Conservation (phyloP, 805 yeast species). For the Lipomyces sp. region DNA sequence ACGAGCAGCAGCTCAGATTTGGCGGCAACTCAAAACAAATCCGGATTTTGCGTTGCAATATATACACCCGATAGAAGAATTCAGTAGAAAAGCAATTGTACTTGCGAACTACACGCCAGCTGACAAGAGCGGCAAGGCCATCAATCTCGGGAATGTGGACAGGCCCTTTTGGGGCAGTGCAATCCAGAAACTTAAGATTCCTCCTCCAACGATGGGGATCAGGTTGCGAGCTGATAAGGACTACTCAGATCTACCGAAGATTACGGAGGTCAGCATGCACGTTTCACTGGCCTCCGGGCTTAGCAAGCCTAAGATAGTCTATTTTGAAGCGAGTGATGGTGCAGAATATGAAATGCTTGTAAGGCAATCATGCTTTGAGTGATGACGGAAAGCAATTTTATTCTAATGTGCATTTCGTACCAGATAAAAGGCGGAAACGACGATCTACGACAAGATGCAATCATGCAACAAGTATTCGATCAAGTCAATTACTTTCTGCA, state of each 20-base stretch:
- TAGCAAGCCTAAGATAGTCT: constrained; percentile 79
- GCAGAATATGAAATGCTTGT: constrained; percentile 54
- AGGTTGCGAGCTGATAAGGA: constrained; percentile 44
- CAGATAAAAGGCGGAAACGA: constrained; percentile 76
- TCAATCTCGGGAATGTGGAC: constrained; percentile 29
- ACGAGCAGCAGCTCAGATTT: constrained; percentile 51
- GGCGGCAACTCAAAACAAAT: constrained; percentile 42
- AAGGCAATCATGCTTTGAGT: neutral
- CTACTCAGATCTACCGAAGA: constrained; percentile 48
- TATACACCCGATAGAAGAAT: constrained; percentile 46
- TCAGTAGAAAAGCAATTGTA: constrained; percentile 50
- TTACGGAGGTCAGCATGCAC: constrained; percentile 45
- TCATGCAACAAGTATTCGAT: constrained; percentile 94
- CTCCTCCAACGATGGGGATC: constrained; percentile 62
- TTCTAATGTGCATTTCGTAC: neutral
- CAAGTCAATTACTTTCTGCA: constrained; percentile 70
- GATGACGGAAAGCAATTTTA: neutral
- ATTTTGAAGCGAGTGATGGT: constrained; percentile 58
- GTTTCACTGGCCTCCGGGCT: constrained; percentile 78
- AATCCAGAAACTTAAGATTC: constrained; percentile 49
- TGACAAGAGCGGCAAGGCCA: neutral
- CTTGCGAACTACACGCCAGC: constrained; percentile 22
- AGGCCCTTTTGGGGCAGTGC: constrained; percentile 58
- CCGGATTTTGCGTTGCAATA: constrained; percentile 35
- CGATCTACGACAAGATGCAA: constrained; percentile 91